A percentile compares a stretch with the other conserved stretches of the same genome.
phyloP scores from a whole-genome alignment of 148 eudicot genomes.

The Mesembryanthemum crystallinum region DNA sequence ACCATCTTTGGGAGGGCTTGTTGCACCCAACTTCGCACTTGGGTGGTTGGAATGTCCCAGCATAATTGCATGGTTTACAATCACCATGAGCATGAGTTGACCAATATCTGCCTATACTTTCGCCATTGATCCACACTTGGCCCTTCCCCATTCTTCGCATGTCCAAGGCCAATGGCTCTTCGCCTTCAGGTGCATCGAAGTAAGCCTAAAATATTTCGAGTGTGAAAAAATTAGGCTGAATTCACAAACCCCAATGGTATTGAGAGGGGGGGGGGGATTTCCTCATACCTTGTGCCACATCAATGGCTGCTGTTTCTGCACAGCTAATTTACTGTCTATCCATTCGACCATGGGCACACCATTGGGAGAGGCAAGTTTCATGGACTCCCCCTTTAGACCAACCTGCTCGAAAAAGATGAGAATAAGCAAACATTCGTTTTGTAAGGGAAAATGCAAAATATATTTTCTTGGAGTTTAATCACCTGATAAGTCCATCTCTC shows the following conservation, averaged over 20 bases:
- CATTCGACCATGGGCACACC: conserved; percentile 63
- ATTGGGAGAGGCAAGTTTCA: conserved; percentile 68
- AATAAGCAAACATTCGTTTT: not conserved
- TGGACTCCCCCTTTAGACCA: conserved; percentile 82
- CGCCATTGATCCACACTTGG: conserved; percentile 91
- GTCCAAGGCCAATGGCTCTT: conserved; percentile 84
- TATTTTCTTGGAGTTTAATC: not conserved
- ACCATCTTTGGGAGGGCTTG: conserved; percentile 92
- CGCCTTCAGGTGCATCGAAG: conserved; percentile 76
- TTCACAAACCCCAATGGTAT: not conserved
- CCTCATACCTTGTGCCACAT: conserved; percentile 87
- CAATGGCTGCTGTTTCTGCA: conserved; percentile 75
- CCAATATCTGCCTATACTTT: conserved; percentile 94
- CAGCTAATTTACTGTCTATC: conserved; percentile 65
- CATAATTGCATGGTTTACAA: conserved; percentile 67
- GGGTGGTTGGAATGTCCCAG: conserved; percentile 60
- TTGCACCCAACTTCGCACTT: conserved; percentile 73
- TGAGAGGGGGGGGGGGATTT: not conserved
- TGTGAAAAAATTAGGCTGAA: conserved; percentile 2
- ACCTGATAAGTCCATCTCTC: conserved; percentile 74
- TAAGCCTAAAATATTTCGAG: conserved; percentile 52
- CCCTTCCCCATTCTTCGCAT: conserved; percentile 98
- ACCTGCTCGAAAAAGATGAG: conserved; percentile 41
- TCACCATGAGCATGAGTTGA: conserved; percentile 57
- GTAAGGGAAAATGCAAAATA: not conserved